These are phyloP conservation scores for Jamesozyma lodderae DNA, from an alignment of 805 yeast genomes.

Conservation along the genomic window DNA sequence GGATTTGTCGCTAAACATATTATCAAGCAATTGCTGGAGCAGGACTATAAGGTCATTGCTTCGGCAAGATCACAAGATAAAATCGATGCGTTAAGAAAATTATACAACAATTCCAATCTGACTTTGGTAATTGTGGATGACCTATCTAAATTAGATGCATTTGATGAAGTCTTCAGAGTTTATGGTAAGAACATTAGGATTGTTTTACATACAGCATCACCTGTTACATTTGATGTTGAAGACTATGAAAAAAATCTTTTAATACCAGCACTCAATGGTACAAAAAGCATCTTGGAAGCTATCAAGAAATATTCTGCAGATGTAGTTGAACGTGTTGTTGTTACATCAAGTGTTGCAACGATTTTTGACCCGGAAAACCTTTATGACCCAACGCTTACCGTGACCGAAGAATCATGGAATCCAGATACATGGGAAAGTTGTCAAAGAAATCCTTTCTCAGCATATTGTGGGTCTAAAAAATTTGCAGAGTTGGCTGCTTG, in stretches of 20 bases:
- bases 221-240: slow-evolving; percentile 30
- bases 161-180: slow-evolving; percentile 35
- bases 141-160: slow-evolving; percentile 32
- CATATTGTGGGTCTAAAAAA: slow-evolving; percentile 38
- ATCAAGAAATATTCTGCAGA: slow-evolving; percentile 36
- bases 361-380: slow-evolving; percentile 24
- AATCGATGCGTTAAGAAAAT: slow-evolving; percentile 30
- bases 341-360: slow-evolving; percentile 53
- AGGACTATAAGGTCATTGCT: slow-evolving; percentile 38
- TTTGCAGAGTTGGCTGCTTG: slow-evolving; percentile 49
- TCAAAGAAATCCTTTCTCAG: slow-evolving; percentile 16
- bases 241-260: slow-evolving; percentile 42
- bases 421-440: slow-evolving; percentile 21
- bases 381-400: slow-evolving; percentile 8
- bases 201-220: slow-evolving; percentile 45
- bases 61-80: slow-evolving; percentile 39
- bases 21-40: slow-evolving; percentile 31
- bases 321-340: slow-evolving; percentile 38
- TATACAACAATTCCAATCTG: slow-evolving; percentile 14
- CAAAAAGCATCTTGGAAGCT: slow-evolving; percentile 39
- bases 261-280: slow-evolving; percentile 52
- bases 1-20: slow-evolving; percentile 46
- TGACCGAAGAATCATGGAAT: slow-evolving; percentile 35
- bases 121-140: slow-evolving; percentile 31
- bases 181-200: slow-evolving; percentile 34